Base-by-base conservation (phyloP, 2,329 filamentous ascomycete species). In the Fusarium oligoseptatum region DNA sequence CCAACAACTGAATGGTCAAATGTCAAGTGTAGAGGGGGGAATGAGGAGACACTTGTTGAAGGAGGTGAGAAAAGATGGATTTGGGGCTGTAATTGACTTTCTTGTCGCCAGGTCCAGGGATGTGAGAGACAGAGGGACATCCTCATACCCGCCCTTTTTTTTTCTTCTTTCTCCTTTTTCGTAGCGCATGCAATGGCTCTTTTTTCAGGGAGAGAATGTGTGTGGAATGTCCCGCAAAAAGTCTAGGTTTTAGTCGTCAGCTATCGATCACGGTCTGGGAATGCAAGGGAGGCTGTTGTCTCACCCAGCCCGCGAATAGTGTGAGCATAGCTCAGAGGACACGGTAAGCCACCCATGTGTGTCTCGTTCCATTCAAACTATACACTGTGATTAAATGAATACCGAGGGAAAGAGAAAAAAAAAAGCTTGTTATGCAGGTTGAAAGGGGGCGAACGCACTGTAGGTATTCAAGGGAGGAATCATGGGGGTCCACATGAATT, bases 41-140 rank as follows among this genome's bases (percentile, higher is more conserved):
- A 32, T 55, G 17, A 55, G 48, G 10, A 55, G 11, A 20, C 10
- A 52, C 11, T 17, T 32, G 27, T 55, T 9, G 27, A 32, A 34
- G 17, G 48, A 32, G 27, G 27, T 14, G 48, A 27, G 48, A 55
- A 55, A 55, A 20, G 24, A 55, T 32, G 48, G 48, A 55, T 55
- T 55, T 34, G 48, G 48, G 48, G 48, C 48, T 55, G 48, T 55
- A 55, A 55, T 55, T 55, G 48, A 55, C 48, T 55, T 55, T 55
- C 48, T 32, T 55, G 48, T 55, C 17, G n/a, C n/a, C 27, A n/a
- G 9, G 24, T 11, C 9, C 48, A 55, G 48, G 48, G 48, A 55
- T 20, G n/a, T 55, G 27, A 50, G 45, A 50, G 9, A 50, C 45
- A 50, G 45, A 52, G 48, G 12, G 17, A 32, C 9, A 50, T 17